These are phyloP conservation scores for Irpex rosettiformis DNA, from an alignment of 1,284 basidiomycete genomes.

Conservation along the genomic window DNA sequence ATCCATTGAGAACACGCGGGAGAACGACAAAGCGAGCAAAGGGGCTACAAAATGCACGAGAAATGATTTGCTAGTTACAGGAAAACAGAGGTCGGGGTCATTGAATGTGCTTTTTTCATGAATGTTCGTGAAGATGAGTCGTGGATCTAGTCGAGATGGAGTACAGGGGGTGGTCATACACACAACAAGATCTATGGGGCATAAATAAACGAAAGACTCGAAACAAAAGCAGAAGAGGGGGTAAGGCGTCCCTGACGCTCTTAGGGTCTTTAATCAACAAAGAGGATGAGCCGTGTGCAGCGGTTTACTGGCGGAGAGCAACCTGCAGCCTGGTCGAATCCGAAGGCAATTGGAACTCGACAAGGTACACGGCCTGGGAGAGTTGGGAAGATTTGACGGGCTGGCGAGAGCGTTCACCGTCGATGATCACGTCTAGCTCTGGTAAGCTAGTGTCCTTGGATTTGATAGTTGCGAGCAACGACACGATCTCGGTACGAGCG, in stretches of 20 bases:
- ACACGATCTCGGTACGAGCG: slow-evolving; percentile 9
- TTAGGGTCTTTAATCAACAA: not conserved
- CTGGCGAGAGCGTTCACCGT: slow-evolving; percentile 5
- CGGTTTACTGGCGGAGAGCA: not conserved
- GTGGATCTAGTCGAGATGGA: not conserved
- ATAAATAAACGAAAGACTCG: not conserved
- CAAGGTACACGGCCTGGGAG: slow-evolving; percentile 8
- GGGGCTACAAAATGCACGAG: not conserved
- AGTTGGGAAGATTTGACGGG: not conserved
- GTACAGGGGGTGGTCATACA: not conserved
- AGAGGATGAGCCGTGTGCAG: not conserved
- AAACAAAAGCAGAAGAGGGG: not conserved
- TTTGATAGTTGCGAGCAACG: slow-evolving; percentile 11
- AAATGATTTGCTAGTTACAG: too few species aligned
- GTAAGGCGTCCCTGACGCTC: not conserved
- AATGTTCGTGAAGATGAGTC: not conserved
- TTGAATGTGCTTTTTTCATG: not conserved
- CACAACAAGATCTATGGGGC: not conserved
- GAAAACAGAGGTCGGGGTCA: not conserved
- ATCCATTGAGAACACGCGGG: not conserved
- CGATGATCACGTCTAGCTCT: slow-evolving; percentile 5
- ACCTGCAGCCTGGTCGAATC: slow-evolving; percentile 16
- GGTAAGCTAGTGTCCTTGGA: slow-evolving; percentile 3
- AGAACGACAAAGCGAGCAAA: not conserved
- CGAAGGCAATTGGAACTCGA: slow-evolving; percentile 10